Percentiles rank a stretch among this genome's conserved stretches.
phyloP scores from a whole-genome alignment of 2,329 filamentous ascomycete genomes.

The Fusarium caatingaense region DNA sequence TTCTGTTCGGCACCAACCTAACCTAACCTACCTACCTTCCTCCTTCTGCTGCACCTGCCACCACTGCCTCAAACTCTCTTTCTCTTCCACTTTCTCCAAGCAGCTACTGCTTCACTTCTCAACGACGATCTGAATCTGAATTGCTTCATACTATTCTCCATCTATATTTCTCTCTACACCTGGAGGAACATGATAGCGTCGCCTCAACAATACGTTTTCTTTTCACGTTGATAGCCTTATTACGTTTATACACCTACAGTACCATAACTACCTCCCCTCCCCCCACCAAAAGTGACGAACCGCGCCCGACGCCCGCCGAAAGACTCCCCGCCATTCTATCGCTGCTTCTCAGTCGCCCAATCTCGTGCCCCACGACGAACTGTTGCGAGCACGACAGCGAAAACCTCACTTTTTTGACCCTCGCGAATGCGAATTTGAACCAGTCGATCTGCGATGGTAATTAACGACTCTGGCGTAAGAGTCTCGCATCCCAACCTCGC shows the following conservation, averaged over 20 bases:
- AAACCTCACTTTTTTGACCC: slow-evolving; percentile 6
- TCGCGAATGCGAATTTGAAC: slow-evolving; percentile 22
- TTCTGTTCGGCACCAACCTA: slow-evolving; percentile 36
- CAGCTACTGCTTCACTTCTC: slow-evolving; percentile 20
- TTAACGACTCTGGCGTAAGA: slow-evolving; percentile 55
- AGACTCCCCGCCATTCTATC: slow-evolving; percentile 42
- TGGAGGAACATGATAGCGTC: slow-evolving; percentile 47
- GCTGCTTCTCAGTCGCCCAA: slow-evolving; percentile 38
- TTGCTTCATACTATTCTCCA: slow-evolving; percentile 46
- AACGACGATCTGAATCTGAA: slow-evolving; percentile 47
- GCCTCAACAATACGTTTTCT: slow-evolving; percentile 43
- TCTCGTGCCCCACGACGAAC: slow-evolving; percentile 45
- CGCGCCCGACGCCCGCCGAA: slow-evolving; percentile 37
- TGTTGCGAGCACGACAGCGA: slow-evolving; percentile 23
- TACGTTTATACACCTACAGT: neutral
- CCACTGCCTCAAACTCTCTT: slow-evolving; percentile 40
- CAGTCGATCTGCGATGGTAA: slow-evolving; percentile 51
- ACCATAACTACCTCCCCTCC: slow-evolving; percentile 20
- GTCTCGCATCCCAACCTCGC: slow-evolving; percentile 51
- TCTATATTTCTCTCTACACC: slow-evolving; percentile 17
- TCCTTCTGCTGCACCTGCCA: slow-evolving; percentile 31
- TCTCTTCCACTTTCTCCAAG: slow-evolving; percentile 38
- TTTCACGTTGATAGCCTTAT: slow-evolving; percentile 36
- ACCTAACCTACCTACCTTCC: slow-evolving; percentile 34
- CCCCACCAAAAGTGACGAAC: slow-evolving; percentile 44